Conservation (phyloP, 768 basidiomycete species). For the Termitomyces sp. region DNA sequence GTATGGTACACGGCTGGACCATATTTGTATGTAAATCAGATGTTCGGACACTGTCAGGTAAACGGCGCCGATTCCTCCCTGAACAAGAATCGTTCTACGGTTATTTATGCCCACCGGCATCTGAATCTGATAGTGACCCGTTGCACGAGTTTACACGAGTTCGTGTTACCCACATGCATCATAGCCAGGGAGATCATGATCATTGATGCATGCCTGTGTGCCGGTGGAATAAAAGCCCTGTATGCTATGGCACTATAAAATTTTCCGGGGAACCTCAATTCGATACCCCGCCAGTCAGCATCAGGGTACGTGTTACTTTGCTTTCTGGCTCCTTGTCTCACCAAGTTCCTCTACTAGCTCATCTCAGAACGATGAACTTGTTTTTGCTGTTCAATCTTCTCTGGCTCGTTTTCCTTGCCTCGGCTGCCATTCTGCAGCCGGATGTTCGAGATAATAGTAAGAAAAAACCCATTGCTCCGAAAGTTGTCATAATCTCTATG, state of each 20-base stretch:
- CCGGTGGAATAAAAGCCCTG: no score
- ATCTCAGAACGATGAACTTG: constrained; percentile 5
- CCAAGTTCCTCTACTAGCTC: not conserved
- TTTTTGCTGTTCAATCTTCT: constrained; percentile 9
- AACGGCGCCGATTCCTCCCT: no score
- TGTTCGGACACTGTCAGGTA: no score
- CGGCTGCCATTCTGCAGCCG: not conserved
- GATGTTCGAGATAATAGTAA: not conserved
- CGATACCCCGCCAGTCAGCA: constrained; percentile 3
- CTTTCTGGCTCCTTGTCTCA: not conserved
- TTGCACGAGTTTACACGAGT: no score
- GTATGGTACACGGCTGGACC: no score
- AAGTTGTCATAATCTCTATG: constrained; percentile 14
- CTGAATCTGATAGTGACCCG: no score
- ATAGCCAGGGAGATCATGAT: no score
- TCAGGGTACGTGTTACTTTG: not conserved
- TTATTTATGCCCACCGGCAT: no score
- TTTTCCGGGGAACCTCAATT: not conserved
- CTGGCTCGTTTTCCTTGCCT: constrained; percentile 6
- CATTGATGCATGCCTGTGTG: no score
- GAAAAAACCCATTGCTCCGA: not conserved
- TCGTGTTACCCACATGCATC: no score
- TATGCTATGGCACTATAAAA: constrained; percentile 13
- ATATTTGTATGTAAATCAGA: no score
- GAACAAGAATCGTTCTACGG: no score